Percentiles rank a stretch among this genome's conserved stretches.
phyloP scores from a whole-genome alignment of 2,329 filamentous ascomycete species.

The Penicillium sp. region DNA sequence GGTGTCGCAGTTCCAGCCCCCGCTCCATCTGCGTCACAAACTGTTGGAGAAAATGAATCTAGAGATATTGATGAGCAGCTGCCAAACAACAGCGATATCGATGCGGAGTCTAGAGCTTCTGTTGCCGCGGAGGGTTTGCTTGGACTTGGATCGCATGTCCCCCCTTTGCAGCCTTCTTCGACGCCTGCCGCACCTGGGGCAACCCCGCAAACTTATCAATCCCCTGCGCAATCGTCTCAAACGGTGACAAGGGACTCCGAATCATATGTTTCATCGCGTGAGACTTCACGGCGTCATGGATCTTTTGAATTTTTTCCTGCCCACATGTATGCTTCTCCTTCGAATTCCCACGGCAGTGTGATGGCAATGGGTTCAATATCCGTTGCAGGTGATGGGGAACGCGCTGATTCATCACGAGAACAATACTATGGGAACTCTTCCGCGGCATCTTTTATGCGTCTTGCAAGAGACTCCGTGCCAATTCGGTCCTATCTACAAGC shows the following conservation, averaged over 20 bases:
- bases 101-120: conserved; percentile 18
- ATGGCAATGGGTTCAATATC: conserved; percentile 44
- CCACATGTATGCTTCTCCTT: conserved; percentile 12
- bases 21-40: conserved; percentile 10
- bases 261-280: not conserved
- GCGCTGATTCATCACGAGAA: conserved; percentile 20
- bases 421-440: conserved; percentile 44
- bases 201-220: not conserved
- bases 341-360: conserved; percentile 26
- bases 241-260: not conserved
- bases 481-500: conserved; percentile 15
- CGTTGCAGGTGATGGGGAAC: conserved; percentile 27
- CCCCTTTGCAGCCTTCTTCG: not conserved
- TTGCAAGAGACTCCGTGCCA: conserved; percentile 34
- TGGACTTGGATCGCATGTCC: conserved; percentile 12
- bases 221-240: not conserved
- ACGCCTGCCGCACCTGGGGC: not conserved
- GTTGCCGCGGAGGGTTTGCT: conserved; percentile 21
- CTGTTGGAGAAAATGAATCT: not conserved
- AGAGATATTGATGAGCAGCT: not conserved
- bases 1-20: conserved; percentile 19
- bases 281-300: not conserved
- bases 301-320: not conserved
- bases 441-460: conserved; percentile 42
- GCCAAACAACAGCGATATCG: not conserved